phyloP scores from a whole-genome alignment of 164 flowering plant genomes.

The Cinnamomum micranthum region DNA sequence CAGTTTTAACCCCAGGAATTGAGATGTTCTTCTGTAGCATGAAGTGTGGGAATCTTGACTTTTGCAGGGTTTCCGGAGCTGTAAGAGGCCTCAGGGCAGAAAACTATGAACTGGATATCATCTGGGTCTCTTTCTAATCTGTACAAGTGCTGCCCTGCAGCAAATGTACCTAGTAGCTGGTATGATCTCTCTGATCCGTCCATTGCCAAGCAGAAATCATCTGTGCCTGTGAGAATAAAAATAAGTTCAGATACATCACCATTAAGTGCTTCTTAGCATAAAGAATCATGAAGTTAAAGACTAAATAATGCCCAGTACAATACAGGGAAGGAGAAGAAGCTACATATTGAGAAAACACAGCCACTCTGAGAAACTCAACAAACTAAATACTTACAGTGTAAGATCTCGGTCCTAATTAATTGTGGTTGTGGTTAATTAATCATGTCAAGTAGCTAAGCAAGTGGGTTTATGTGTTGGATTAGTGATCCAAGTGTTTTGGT shows the following conservation, averaged over 20 bases:
- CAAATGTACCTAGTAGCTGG: slow-evolving; percentile 80
- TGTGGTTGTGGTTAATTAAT: no score
- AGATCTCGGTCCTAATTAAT: no score
- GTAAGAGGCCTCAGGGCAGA: slow-evolving; percentile 35
- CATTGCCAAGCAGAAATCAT: slow-evolving; percentile 74
- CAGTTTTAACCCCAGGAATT: slow-evolving; percentile 25
- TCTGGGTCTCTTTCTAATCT: slow-evolving; percentile 29
- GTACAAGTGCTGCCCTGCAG: slow-evolving; percentile 63
- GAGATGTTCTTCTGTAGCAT: slow-evolving; percentile 54
- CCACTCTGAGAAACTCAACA: no score
- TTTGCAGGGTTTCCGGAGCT: slow-evolving; percentile 22
- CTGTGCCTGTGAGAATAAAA: slow-evolving; percentile 37
- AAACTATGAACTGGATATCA: slow-evolving; percentile 37
- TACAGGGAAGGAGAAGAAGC: not conserved
- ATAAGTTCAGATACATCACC: not conserved
- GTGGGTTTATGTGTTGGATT: no score
- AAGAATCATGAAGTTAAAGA: no score
- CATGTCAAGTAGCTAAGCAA: no score
- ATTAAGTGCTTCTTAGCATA: no score
- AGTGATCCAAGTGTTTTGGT: no score
- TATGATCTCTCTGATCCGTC: slow-evolving; percentile 82
- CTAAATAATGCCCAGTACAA: not conserved
- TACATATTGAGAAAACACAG: no score
- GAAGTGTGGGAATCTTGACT: slow-evolving; percentile 65
- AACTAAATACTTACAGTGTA: no score